Evolutionary conservation across 345 rosid species (phyloP), one percentile per base, ranked within the genome.

Genomic region (Brassica incana): DNA sequence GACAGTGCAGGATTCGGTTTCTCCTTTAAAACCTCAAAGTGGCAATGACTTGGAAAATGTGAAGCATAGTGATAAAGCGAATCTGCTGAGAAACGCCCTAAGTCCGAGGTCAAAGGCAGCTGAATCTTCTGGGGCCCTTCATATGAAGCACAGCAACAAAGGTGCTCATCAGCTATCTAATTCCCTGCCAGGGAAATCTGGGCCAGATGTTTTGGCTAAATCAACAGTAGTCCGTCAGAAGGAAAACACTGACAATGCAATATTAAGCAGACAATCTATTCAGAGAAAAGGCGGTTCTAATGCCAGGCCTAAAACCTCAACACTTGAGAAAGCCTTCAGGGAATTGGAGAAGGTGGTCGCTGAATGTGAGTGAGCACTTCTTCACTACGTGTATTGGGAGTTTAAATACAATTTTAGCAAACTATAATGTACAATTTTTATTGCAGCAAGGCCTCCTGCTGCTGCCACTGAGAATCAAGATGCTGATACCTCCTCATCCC

Each of bases 281-380:
- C 89, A 80, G 80, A 90, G 78, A 84, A 88, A 74, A 84, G 92
- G 92, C 38, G 83, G 92, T 77, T 87, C 90, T 40, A 85, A 69
- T 84, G 84, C 78, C 40, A 86, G 86, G 86, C 77, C 92, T 45
- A 95, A 87, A 69, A 71, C 87, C 80, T 84, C 99, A 32, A 70
- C 85, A 71, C 90, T 95, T 75, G 99, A 95, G 78, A 92, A 85
- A 79, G 94, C 99, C 76, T 91, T 95, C 67, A 86, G 92, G 88
- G 98, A 95, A 74, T 77, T 95, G 80, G 94, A 91, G 86, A 95
- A 78, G 85, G 82, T 87, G 88, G 99, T 92, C 72, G 91, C 91
- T 40, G 99, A 95, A 85, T 91, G 99, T 95, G 82, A 89, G 95
- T 80, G 10, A 36, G 20, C 16, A n/a, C 32, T 27, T 71, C 23